phyloP scores from a whole-genome alignment of 768 basidiomycete genomes.

The Phanerochaete carnosa region DNA sequence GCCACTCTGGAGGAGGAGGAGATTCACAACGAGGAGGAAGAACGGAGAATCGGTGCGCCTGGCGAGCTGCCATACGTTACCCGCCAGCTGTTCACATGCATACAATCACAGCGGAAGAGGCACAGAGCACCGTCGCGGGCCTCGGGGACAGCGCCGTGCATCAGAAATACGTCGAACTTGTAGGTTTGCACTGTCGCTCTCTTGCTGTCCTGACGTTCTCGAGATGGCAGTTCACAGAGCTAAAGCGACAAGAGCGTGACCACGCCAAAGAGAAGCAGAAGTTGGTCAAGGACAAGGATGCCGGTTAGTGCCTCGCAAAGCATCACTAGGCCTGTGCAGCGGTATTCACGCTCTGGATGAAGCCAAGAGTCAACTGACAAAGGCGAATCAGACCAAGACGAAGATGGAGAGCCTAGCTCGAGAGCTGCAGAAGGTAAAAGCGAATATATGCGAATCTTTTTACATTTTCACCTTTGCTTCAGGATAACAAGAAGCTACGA shows the following conservation, averaged over 20 bases:
- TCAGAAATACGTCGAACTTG: constrained; percentile 85
- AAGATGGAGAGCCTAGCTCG: constrained; percentile 90
- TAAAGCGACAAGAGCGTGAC: constrained; percentile 83
- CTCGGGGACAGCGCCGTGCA: constrained; percentile 82
- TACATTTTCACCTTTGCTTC: constrained; percentile 18
- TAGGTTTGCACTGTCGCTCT: constrained; percentile 34
- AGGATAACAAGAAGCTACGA: constrained; percentile 90
- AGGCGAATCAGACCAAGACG: constrained; percentile 83
- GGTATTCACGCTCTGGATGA: constrained; percentile 13
- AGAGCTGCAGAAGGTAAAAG: constrained; percentile 78
- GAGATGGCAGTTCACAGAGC: constrained; percentile 70
- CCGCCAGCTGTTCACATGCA: background rate
- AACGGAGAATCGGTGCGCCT: constrained; percentile 60
- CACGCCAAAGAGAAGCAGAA: constrained; percentile 93
- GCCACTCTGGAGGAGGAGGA: constrained; percentile 88
- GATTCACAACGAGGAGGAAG: constrained; percentile 84
- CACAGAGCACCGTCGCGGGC: constrained; percentile 80
- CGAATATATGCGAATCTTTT: background rate
- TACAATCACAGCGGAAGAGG: constrained; percentile 68
- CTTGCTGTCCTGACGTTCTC: background rate
- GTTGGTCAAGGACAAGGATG: constrained; percentile 85
- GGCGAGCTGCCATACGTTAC: background rate
- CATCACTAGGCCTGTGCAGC: constrained; percentile 12
- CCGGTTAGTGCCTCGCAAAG: constrained; percentile 44
- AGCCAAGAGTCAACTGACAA: constrained; percentile 85